Evolutionary conservation across 2,329 filamentous ascomycete species (phyloP), one percentile per base, ranked within the genome.

Genomic region (Talaromyces sp.): DNA sequence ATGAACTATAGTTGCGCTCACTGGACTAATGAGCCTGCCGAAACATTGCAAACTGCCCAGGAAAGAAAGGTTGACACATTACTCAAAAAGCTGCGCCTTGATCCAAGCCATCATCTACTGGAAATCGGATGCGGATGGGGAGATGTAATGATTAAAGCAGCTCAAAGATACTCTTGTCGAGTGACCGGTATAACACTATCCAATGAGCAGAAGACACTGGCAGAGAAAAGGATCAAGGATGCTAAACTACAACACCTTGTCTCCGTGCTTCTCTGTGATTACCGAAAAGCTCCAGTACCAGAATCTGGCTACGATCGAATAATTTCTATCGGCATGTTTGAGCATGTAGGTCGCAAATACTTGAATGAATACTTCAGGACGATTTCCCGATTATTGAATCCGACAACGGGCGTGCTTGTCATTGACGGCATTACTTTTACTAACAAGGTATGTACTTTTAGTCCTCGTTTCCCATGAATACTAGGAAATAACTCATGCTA

Each of bases 111-210:
- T 67, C 89, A 91, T 71, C 85, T 92, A 1, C 77, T 92, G 16
- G 90, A 92, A 70, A 91, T 92, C 62, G 90, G 90, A 2, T 91
- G 88, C 1, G 89, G 90, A 13, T 92, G 89, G 90, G 90, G 90
- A 1, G 88, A 86, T 41, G 88, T 92, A 69, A 89, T 89, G 3
- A 90, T 92, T 48, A 83, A 87, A 67, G 89, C 89, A 0, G 89
- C 89, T 1, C 80, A 82, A 66, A 82, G 77, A 68, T 91, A 88
- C 0, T 87, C 87, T 6, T 92, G 90, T 72, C 82, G 82, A 22
- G 86, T 92, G 1, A 92, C 90, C 1, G 88, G 83, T 64, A 74
- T 92, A 65, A 92, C 89, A 0, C 77, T 92, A 7, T 89, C 86
- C 1, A 83, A 83, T 62, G 88, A 91, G 73, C 90, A 92, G 71